phyloP scores from a whole-genome alignment of 805 yeast genomes.

The Novakomyces olei region DNA sequence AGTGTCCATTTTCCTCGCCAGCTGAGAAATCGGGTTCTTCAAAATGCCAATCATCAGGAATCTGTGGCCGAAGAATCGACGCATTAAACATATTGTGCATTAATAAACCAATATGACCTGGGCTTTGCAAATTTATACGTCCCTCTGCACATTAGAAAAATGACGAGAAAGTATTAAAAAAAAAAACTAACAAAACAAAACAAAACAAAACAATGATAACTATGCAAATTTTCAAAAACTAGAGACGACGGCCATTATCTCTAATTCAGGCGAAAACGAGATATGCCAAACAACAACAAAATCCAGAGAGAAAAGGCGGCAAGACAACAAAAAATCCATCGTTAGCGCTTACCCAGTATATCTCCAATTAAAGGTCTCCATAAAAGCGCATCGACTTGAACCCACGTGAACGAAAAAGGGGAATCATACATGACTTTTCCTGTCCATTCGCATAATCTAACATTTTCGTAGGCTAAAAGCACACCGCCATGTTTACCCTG shows the following conservation, averaged over 20 bases:
- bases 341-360: too few relatives aligned
- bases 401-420: constrained; percentile 80
- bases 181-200: too few relatives aligned
- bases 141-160: constrained; percentile 41
- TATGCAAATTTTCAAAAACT: too few relatives aligned
- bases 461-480: constrained; percentile 53
- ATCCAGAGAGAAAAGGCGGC: too few relatives aligned
- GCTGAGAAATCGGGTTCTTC: constrained; percentile 50
- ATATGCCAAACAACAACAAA: too few relatives aligned
- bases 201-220: too few relatives aligned
- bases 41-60: constrained; percentile 75
- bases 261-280: too few relatives aligned
- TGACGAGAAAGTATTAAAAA: too few relatives aligned
- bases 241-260: too few relatives aligned
- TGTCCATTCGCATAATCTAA: constrained; percentile 26
- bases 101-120: constrained; percentile 79
- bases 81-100: constrained; percentile 91
- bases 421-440: constrained; percentile 55
- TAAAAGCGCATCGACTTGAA: constrained; percentile 53
- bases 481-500: constrained; percentile 47
- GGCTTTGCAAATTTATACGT: constrained; percentile 72
- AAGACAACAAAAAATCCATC: too few relatives aligned
- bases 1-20: constrained; percentile 3
- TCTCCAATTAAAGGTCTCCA: constrained; percentile 91
- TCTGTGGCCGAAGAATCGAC: constrained; percentile 58